Conservation (phyloP, 331 rosid species). For the Malus hybrid region DNA sequence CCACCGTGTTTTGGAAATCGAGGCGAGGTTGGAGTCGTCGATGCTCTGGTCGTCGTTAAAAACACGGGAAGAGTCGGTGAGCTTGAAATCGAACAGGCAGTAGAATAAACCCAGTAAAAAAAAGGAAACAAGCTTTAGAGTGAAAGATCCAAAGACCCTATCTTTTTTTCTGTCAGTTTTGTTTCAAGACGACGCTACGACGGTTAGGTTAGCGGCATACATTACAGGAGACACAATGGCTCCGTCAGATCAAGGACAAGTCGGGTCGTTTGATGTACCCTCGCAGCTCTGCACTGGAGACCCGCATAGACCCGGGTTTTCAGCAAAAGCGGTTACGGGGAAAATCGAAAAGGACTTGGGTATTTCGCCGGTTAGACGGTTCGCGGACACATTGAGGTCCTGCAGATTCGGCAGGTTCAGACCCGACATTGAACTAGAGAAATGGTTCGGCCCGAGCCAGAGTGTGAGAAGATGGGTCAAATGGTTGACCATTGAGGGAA, state of each 20-base stretch:
- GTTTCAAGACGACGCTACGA: conserved; percentile 42
- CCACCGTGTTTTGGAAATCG: too few relatives aligned
- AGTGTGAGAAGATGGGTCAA: conserved; percentile 60
- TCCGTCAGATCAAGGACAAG: conserved; percentile 62
- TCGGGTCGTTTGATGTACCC: conserved; percentile 32
- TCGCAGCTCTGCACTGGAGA: conserved; percentile 44
- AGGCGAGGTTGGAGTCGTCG: too few relatives aligned
- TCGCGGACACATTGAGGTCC: conserved; percentile 61
- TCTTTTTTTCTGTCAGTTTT: too few relatives aligned
- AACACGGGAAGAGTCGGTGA: too few relatives aligned
- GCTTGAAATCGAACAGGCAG: too few relatives aligned
- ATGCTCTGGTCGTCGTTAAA: too few relatives aligned
- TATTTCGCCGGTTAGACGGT: conserved; percentile 46
- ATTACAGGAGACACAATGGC: conserved; percentile 61
- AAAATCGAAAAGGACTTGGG: conserved; percentile 51
- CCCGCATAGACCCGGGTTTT: conserved; percentile 57
- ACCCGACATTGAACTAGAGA: conserved; percentile 43
- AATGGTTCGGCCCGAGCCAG: conserved; percentile 38
- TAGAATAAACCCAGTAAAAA: too few relatives aligned
- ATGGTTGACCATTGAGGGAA: conserved; percentile 42
- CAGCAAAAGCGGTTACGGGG: conserved; percentile 42
- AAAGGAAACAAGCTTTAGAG: too few relatives aligned
- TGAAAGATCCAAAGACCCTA: too few relatives aligned
- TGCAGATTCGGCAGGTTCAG: conserved; percentile 37
- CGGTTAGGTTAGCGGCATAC: conserved; percentile 24